Percentiles rank a stretch among this genome's conserved stretches.
Conservation (phyloP, 768 basidiomycete species). For the Psilocybe cubensis region DNA sequence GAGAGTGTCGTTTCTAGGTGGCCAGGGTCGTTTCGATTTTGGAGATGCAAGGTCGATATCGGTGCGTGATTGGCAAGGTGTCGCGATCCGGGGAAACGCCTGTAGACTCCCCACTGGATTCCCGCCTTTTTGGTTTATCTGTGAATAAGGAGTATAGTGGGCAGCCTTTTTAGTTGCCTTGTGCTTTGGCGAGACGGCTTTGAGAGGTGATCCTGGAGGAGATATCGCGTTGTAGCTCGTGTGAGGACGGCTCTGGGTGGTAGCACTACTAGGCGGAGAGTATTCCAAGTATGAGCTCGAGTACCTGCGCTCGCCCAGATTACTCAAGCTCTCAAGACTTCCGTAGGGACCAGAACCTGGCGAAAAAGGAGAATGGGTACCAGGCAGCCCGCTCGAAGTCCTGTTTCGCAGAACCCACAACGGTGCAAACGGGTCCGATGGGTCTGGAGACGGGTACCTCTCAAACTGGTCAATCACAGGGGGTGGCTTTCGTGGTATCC, state of each 20-base stretch:
- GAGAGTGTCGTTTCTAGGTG: not conserved
- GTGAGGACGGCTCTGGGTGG: not conserved
- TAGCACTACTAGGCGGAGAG: not conserved
- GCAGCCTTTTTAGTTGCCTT: constrained; percentile 4
- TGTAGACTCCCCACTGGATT: constrained; percentile 11
- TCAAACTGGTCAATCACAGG: constrained; percentile 53
- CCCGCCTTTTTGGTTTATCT: not conserved
- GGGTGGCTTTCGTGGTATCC: constrained; percentile 60
- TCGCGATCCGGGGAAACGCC: constrained; percentile 15
- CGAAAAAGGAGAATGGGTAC: not conserved
- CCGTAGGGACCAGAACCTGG: constrained; percentile 5
- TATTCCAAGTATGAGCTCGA: constrained; percentile 4
- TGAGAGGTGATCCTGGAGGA: constrained; percentile 3
- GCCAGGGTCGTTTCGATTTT: not conserved
- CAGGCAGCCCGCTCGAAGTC: constrained; percentile 37
- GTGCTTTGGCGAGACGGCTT: not conserved
- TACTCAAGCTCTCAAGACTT: constrained; percentile 10
- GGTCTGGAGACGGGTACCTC: constrained; percentile 71
- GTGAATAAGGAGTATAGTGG: constrained; percentile 20
- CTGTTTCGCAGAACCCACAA: constrained; percentile 67
- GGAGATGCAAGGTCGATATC: constrained; percentile 12
- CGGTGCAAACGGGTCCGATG: constrained; percentile 70
- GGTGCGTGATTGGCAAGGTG: constrained; percentile 6
- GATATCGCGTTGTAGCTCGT: not conserved
- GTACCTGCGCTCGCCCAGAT: constrained; percentile 1